A percentile compares a stretch with the other conserved stretches of the same genome.
Conservation (phyloP, 2,329 filamentous ascomycete species). For the Didymella pomorum region DNA sequence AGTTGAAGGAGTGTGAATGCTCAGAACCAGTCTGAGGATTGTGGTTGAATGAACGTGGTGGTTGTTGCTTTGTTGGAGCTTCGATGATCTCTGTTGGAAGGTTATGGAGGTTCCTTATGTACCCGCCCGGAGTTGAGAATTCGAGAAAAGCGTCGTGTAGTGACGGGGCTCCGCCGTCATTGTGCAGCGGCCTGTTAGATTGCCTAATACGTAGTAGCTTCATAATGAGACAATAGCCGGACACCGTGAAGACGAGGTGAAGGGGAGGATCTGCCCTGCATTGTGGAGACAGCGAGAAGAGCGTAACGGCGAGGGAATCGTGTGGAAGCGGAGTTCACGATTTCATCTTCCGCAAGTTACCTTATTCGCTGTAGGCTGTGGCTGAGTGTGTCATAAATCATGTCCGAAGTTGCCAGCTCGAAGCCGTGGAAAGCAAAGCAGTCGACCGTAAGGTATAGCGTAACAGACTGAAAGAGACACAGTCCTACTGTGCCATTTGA, state of each 20-base stretch:
- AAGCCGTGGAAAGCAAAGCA: neutral
- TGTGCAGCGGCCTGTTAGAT: conserved; percentile 16
- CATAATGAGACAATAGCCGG: conserved; percentile 34
- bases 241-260: conserved; percentile 31
- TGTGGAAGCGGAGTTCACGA: conserved; percentile 1
- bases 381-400: neutral
- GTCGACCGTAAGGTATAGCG: neutral
- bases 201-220: conserved; percentile 20
- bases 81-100: conserved; percentile 24
- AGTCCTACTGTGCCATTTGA: neutral
- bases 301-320: conserved; percentile 7
- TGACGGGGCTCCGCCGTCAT: conserved; percentile 20
- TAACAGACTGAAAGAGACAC: neutral
- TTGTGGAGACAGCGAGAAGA: conserved; percentile 18
- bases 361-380: neutral
- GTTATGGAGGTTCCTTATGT: conserved; percentile 21
- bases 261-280: conserved; percentile 19
- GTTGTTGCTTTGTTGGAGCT: conserved; percentile 20
- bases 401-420: conserved; percentile 1
- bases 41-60: conserved; percentile 19
- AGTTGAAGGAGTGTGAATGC: conserved; percentile 22
- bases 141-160: conserved; percentile 17
- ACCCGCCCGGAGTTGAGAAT: conserved; percentile 3
- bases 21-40: conserved; percentile 24
- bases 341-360: neutral